Evolutionary conservation across 2,329 filamentous ascomycete species (phyloP).

Genomic region (Cercospora nicotianae): DNA sequence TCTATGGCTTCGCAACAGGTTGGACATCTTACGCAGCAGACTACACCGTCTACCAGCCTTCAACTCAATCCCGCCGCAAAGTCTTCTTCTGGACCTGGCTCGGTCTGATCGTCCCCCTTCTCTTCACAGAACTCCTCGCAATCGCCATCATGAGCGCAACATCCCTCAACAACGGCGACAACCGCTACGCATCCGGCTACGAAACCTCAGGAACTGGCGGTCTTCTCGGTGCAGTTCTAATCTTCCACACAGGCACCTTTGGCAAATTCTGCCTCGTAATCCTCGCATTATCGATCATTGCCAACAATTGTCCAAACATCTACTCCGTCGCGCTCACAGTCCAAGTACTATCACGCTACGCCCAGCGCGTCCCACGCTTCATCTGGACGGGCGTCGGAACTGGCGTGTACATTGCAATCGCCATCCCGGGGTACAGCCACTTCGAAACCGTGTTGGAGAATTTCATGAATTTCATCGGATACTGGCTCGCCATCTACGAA

Average conservation of each 20-base stretch:
- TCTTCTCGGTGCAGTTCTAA: conserved; percentile 64
- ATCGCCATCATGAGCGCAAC: conserved; percentile 69
- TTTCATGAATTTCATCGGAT: conserved; percentile 63
- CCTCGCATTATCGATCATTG: conserved; percentile 47
- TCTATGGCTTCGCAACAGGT: conserved; percentile 69
- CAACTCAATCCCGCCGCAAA: conserved; percentile 57
- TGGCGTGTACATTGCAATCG: conserved; percentile 65
- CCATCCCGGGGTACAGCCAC: conserved; percentile 66
- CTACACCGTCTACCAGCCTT: conserved; percentile 77
- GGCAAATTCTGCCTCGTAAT: conserved; percentile 66
- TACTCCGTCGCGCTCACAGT: conserved; percentile 68
- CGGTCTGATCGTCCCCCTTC: conserved; percentile 68
- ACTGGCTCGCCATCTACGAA: conserved; percentile 75
- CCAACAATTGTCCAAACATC: conserved; percentile 50
- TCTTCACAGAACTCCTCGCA: conserved; percentile 73
- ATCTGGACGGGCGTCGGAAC: conserved; percentile 65
- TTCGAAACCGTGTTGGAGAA: conserved; percentile 67
- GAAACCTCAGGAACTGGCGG: conserved; percentile 61
- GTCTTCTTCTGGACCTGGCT: conserved; percentile 69
- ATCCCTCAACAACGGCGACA: conserved; percentile 53
- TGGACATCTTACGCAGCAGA: conserved; percentile 76
- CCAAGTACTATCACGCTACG: conserved; percentile 62
- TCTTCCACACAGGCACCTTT: conserved; percentile 64
- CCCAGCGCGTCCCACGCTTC: conserved; percentile 65
- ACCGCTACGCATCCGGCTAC: conserved; percentile 60